A percentile compares a stretch with the other conserved stretches of the same genome.
phyloP scores from a whole-genome alignment of 2,329 filamentous ascomycete genomes.

The Stachybotrys elegans region DNA sequence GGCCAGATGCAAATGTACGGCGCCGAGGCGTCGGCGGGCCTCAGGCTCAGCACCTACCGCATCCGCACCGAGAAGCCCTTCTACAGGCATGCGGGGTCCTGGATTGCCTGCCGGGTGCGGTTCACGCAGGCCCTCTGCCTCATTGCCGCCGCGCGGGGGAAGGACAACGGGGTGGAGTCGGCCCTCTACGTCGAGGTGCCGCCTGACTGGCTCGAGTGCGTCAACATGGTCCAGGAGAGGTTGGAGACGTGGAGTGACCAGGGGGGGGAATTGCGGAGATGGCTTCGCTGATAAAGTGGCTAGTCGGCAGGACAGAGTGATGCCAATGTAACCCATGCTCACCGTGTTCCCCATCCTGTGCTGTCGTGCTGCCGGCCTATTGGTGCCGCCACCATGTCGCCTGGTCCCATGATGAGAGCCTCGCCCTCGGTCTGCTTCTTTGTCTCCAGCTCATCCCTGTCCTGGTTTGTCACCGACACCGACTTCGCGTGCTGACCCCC shows the following conservation, averaged over 20 bases:
- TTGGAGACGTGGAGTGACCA: constrained; percentile 11
- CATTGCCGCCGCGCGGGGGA: constrained; percentile 8
- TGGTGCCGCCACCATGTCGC: too few species aligned
- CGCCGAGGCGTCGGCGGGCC: constrained; percentile 7
- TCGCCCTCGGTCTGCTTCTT: too few species aligned
- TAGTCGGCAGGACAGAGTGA: too few species aligned
- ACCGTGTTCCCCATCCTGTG: too few species aligned
- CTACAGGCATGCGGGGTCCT: constrained; percentile 10
- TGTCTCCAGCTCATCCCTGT: too few species aligned
- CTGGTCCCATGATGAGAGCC: too few species aligned
- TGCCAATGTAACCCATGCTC: too few species aligned
- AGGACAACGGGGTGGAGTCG: constrained; percentile 7
- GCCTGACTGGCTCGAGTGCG: constrained; percentile 10
- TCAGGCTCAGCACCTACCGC: constrained; percentile 9
- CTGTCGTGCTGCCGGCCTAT: too few species aligned
- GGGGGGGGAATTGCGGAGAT: constrained; percentile 9
- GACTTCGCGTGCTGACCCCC: too few species aligned
- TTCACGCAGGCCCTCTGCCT: constrained; percentile 12
- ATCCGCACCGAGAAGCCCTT: constrained; percentile 11
- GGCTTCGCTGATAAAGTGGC: constrained; percentile 6
- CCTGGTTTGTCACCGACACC: too few species aligned
- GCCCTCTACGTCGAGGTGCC: constrained; percentile 8
- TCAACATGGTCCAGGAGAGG: constrained; percentile 8
- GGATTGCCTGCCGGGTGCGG: constrained; percentile 11
- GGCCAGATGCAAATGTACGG: constrained; percentile 8